Percentiles rank a stretch among this genome's conserved stretches.
These are phyloP conservation scores for Blastomyces gilchristii DNA, from an alignment of 2,329 filamentous ascomycete genomes.

Conservation along the genomic window DNA sequence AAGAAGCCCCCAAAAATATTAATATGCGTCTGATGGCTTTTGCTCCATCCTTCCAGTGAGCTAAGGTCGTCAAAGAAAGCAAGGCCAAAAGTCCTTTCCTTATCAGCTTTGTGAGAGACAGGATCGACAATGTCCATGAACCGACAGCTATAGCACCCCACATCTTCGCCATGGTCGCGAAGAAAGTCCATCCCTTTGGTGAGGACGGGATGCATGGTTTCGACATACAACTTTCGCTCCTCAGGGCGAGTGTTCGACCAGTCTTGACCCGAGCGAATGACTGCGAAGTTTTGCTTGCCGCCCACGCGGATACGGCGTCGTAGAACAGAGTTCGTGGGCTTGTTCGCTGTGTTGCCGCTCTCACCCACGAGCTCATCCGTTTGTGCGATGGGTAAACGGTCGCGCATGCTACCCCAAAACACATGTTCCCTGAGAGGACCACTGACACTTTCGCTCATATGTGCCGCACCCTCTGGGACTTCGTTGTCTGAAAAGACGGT, in stretches of 20 bases:
- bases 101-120: slow-evolving; percentile 14
- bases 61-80: slow-evolving; percentile 36
- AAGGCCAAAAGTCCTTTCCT: slow-evolving; percentile 34
- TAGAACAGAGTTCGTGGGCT: background rate
- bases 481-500: slow-evolving; percentile 33
- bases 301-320: slow-evolving; percentile 24
- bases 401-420: slow-evolving; percentile 41
- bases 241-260: slow-evolving; percentile 34
- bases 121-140: slow-evolving; percentile 36
- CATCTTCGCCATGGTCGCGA: slow-evolving; percentile 33
- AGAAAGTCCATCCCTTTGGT: slow-evolving; percentile 38
- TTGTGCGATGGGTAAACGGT: slow-evolving; percentile 34
- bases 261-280: slow-evolving; percentile 40
- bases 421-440: slow-evolving; percentile 35
- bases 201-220: slow-evolving; percentile 39
- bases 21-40: slow-evolving; percentile 32
- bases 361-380: slow-evolving; percentile 27
- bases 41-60: slow-evolving; percentile 34
- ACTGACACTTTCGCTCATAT: slow-evolving; percentile 32
- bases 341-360: slow-evolving; percentile 6
- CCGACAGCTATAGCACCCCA: slow-evolving; percentile 37
- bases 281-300: slow-evolving; percentile 33
- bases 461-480: slow-evolving; percentile 33
- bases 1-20: slow-evolving; percentile 35
- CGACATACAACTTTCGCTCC: slow-evolving; percentile 36